A percentile compares a stretch with the other conserved stretches of the same genome.
Conservation (phyloP, 768 basidiomycete genomes). For the Punctularia strigosozonata region DNA sequence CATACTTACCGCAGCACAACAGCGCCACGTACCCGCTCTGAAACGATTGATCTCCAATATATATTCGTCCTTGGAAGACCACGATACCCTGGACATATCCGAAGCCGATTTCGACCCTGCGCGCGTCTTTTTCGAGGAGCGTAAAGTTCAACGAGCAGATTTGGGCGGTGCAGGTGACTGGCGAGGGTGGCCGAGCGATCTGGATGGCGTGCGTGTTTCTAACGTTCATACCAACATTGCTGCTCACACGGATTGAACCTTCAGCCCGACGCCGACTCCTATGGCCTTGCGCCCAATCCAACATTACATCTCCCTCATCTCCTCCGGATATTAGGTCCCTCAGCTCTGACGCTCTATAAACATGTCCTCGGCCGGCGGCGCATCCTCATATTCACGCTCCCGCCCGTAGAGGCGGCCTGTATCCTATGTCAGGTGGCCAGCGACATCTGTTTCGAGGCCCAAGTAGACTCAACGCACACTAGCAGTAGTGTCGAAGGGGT, state of each 20-base stretch:
- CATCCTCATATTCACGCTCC: constrained; percentile 70
- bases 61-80: constrained; percentile 36
- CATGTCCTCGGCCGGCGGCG: constrained; percentile 63
- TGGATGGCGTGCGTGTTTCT: constrained; percentile 34
- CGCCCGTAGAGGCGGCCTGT: constrained; percentile 72
- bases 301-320: constrained; percentile 66
- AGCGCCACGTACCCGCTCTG: constrained; percentile 50
- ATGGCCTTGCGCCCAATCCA: constrained; percentile 24
- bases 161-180: constrained; percentile 48
- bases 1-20: too few relatives aligned
- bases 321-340: constrained; percentile 67
- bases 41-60: constrained; percentile 46
- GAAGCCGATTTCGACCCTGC: constrained; percentile 57
- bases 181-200: constrained; percentile 58
- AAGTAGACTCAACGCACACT: constrained; percentile 7
- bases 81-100: constrained; percentile 33
- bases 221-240: not conserved
- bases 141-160: constrained; percentile 37
- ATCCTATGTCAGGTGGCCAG: constrained; percentile 51
- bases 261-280: constrained; percentile 13
- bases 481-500: not conserved
- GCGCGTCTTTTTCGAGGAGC: constrained; percentile 51
- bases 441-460: constrained; percentile 47
- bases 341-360: constrained; percentile 68
- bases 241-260: constrained; percentile 2